Base-by-base conservation (phyloP, 1,284 basidiomycete species). In the Irpex sp. region DNA sequence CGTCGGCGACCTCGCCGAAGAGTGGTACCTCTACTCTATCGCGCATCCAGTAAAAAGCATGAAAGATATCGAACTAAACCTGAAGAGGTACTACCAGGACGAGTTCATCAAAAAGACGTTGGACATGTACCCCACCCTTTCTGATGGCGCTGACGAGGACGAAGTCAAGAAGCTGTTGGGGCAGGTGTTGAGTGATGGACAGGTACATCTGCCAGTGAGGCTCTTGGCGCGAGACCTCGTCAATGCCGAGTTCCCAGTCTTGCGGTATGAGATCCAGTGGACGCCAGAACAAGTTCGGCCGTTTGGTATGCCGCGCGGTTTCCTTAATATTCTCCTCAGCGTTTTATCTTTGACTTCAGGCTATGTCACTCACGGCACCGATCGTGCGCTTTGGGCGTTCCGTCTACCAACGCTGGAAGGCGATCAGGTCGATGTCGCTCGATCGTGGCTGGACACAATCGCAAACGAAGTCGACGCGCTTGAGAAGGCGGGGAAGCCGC, bases 1-100 rank as follows among this genome's bases (percentile, higher is more conserved):
- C 51, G 73, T 88, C 19, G 91, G 91, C 5, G 88, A 92, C 65
- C 78, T 91, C 57, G 78, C 78, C 15, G 91, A 92, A 67, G 91
- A 92, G 73, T 92, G 90, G 88, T 88, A 85, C 72, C 81, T 91
- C 62, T 92, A 92, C 69, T 82, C 86, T 7, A 84, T 89, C 67
- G 85, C 87, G 1, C 85, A 91, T 71, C 83, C 85, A 0, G 80
- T 90, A 60, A 57, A 71, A 19, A 73, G 73, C 15, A 72, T 77
- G 15, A 65, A 66, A 13, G 87, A 91, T 65, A 77, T 92, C 15
- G 71, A 80, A 19, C 76, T 77, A 5, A 89, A 89, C 67, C 71
- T 92, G 54, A 74, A 81, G 69, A 74, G 89, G 59, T 92, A 89
- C 71, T 91, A 87, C 71, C 80, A 82, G 1, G 69, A 64, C 8